phyloP scores from a whole-genome alignment of 2,329 filamentous ascomycete species.

The Pleurostoma richardsiae region DNA sequence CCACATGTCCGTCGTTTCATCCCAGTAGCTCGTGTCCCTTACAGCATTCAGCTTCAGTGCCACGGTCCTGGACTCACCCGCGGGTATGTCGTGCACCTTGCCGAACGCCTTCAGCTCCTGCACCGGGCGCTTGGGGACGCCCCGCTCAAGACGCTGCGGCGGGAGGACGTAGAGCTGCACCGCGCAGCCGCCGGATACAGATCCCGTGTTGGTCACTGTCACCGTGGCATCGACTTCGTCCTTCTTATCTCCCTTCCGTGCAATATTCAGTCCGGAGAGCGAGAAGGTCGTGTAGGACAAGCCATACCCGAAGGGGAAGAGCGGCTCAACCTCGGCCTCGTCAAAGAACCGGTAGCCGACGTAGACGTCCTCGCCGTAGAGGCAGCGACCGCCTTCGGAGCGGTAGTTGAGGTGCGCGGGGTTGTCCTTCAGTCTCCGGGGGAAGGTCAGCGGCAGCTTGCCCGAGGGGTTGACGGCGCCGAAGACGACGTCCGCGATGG shows the following conservation, averaged over 20 bases:
- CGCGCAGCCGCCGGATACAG: too few species aligned
- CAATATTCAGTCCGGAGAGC: conserved; percentile 20
- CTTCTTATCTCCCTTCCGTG: neutral
- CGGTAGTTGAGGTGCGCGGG: conserved; percentile 73
- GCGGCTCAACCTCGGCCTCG: conserved; percentile 55
- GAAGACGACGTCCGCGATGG: conserved; percentile 62
- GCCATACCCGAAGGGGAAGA: conserved; percentile 77
- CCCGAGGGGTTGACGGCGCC: conserved; percentile 61
- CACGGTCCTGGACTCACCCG: conserved; percentile 24
- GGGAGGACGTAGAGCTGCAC: too few species aligned
- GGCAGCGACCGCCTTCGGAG: conserved; percentile 62
- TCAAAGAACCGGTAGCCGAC: conserved; percentile 81
- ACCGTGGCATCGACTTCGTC: neutral
- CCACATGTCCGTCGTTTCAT: conserved; percentile 31
- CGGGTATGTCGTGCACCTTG: conserved; percentile 29
- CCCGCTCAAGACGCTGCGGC: neutral
- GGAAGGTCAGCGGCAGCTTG: conserved; percentile 72
- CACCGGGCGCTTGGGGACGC: conserved; percentile 22
- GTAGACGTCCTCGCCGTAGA: conserved; percentile 79
- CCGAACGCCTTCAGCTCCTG: conserved; percentile 39
- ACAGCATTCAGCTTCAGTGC: conserved; percentile 23
- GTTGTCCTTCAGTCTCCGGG: conserved; percentile 61
- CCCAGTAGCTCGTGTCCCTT: conserved; percentile 32
- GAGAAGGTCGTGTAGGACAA: conserved; percentile 71
- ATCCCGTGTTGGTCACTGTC: neutral